These are phyloP conservation scores for Fagopyrum homotropicum DNA, from an alignment of 148 eudicot genomes.

Conservation along the genomic window DNA sequence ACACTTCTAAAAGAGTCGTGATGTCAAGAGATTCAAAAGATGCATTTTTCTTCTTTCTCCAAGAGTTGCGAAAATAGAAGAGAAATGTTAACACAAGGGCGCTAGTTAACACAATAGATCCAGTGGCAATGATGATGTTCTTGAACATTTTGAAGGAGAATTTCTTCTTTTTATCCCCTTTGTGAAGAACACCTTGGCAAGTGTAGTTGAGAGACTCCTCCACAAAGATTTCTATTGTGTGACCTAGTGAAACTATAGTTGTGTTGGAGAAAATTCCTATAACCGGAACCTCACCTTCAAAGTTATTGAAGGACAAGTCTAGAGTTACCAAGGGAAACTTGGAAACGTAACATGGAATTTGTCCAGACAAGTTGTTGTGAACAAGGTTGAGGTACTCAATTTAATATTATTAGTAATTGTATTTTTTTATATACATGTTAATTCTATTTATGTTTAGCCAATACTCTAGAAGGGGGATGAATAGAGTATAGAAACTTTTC, in stretches of 20 bases:
- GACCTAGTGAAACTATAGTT: background rate
- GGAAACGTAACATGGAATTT: slow-evolving; percentile 20
- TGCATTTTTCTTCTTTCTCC: background rate
- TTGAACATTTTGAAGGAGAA: background rate
- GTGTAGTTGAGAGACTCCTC: too few species aligned
- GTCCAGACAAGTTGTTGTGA: slow-evolving; percentile 26
- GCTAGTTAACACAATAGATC: background rate
- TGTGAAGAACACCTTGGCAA: too few species aligned
- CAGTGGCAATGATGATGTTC: slow-evolving; percentile 12
- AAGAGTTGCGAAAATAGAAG: too few species aligned
- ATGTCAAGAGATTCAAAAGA: background rate
- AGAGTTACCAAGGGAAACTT: background rate
- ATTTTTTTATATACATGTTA: background rate
- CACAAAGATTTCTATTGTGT: too few species aligned
- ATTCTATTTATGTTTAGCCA: background rate
- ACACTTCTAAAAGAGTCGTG: background rate
- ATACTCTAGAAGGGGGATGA: too few species aligned
- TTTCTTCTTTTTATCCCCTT: too few species aligned
- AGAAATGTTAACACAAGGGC: background rate
- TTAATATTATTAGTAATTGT: background rate
- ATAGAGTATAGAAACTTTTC: too few species aligned
- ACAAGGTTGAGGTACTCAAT: slow-evolving; percentile 26
- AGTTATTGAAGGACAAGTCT: too few species aligned
- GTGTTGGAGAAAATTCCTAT: slow-evolving; percentile 26
- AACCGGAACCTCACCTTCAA: slow-evolving; percentile 19